Evolutionary conservation across 2,329 filamentous ascomycete species (phyloP).

Genomic region (Falciphora oryzae): DNA sequence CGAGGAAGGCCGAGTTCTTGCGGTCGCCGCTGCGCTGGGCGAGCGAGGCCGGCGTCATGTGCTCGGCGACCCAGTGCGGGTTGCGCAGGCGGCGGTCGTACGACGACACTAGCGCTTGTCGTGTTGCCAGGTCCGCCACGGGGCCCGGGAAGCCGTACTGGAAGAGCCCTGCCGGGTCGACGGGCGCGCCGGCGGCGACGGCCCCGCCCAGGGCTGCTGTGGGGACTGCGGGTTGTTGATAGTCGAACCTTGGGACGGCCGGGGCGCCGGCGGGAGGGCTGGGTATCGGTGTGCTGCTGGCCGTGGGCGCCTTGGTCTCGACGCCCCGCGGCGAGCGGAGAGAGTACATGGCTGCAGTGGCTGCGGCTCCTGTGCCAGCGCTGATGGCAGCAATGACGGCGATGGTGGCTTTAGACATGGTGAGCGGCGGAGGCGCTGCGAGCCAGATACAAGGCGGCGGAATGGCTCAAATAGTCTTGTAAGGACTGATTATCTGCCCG

Average conservation of each 20-base stretch:
- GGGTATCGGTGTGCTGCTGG: conserved; percentile 20
- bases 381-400: conserved; percentile 71
- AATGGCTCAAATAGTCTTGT: background rate
- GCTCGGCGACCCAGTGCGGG: conserved; percentile 91
- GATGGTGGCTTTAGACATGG: conserved; percentile 60
- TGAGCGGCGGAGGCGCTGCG: background rate
- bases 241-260: conserved; percentile 16
- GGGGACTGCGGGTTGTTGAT: background rate
- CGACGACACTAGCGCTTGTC: conserved; percentile 72
- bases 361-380: conserved; percentile 68
- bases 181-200: conserved; percentile 40
- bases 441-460: background rate
- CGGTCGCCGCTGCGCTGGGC: conserved; percentile 71
- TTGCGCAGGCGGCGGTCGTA: conserved; percentile 90
- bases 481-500: no score
- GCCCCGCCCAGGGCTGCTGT: no score
- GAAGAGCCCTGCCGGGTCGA: conserved; percentile 72
- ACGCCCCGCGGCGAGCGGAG: conserved; percentile 44
- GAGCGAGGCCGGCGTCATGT: conserved; percentile 87
- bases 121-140: conserved; percentile 71
- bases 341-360: conserved; percentile 64
- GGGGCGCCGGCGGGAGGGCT: conserved; percentile 21
- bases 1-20: conserved; percentile 74
- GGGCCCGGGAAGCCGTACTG: conserved; percentile 92
- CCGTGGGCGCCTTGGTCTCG: conserved; percentile 28